Percentiles rank a stretch among this genome's conserved stretches.
These are phyloP conservation scores for Scytalidium lignicola DNA, from an alignment of 2,329 filamentous ascomycete species.

Conservation along the genomic window DNA sequence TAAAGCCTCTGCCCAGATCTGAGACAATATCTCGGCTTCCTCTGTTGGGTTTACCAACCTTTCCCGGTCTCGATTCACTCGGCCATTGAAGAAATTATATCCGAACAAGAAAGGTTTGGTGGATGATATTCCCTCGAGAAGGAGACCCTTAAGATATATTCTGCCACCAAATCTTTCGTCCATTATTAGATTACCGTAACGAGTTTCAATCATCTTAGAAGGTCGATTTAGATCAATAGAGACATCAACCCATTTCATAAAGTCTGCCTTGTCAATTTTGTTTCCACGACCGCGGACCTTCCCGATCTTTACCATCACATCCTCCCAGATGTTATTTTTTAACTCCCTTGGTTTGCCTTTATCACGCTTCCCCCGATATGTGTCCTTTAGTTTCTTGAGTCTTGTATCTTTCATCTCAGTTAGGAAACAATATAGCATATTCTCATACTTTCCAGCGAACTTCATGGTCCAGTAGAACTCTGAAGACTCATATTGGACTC, in stretches of 20 bases:
- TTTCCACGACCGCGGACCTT: slow-evolving; percentile 3
- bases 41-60: slow-evolving; percentile 2
- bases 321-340: slow-evolving; percentile 10
- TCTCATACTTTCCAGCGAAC: slow-evolving; percentile 7
- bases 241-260: slow-evolving; percentile 12
- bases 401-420: slow-evolving; percentile 1
- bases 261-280: slow-evolving; percentile 1
- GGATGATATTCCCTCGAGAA: neutral
- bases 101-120: slow-evolving; percentile 8
- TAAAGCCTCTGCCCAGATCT: slow-evolving; percentile 12
- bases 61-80: slow-evolving; percentile 13
- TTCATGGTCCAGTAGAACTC: slow-evolving; percentile 18
- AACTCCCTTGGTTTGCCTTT: slow-evolving; percentile 2
- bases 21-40: slow-evolving; percentile 3
- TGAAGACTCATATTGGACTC: slow-evolving; percentile 13
- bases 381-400: neutral
- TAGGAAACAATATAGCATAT: slow-evolving; percentile 10
- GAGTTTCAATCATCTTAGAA: slow-evolving; percentile 4
- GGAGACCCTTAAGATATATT: slow-evolving; percentile 17
- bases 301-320: slow-evolving; percentile 16
- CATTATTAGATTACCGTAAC: slow-evolving; percentile 8
- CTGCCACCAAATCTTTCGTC: slow-evolving; percentile 1
- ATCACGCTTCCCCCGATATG: neutral
- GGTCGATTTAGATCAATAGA: slow-evolving; percentile 9
- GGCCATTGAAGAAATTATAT: slow-evolving; percentile 10